A percentile compares a stretch with the other conserved stretches of the same genome.
phyloP scores from a whole-genome alignment of 345 rosid species.

The Diplotaxis tenuifolia region DNA sequence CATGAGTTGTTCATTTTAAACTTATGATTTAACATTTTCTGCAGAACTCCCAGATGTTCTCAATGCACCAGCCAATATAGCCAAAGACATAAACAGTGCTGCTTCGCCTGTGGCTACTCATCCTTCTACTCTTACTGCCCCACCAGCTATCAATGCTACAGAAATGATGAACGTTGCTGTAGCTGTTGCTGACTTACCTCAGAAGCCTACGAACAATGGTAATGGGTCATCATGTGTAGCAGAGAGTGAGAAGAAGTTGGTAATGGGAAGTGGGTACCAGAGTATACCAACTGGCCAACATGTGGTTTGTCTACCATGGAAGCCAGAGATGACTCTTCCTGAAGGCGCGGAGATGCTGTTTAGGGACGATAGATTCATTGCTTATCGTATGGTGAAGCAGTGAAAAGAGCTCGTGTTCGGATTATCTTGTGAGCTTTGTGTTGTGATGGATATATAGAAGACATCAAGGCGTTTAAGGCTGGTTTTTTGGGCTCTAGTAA shows the following conservation, averaged over 20 bases:
- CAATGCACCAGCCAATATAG: background rate
- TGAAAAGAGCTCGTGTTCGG: background rate
- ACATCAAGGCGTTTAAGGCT: background rate
- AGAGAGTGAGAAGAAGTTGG: constrained; percentile 10
- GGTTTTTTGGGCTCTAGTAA: background rate
- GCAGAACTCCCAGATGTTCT: constrained; percentile 20
- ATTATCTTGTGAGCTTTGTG: background rate
- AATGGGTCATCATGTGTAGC: background rate
- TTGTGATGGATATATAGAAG: background rate
- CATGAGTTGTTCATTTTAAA: constrained; percentile 6
- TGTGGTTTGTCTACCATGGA: constrained; percentile 30
- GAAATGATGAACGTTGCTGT: background rate
- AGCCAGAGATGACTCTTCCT: constrained; percentile 25
- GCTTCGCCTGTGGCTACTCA: constrained; percentile 11
- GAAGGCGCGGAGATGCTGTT: constrained; percentile 26
- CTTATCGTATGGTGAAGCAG: constrained; percentile 20
- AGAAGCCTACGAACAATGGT: too few species aligned
- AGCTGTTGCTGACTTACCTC: constrained; percentile 2
- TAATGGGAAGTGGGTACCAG: constrained; percentile 26
- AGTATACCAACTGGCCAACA: constrained; percentile 18
- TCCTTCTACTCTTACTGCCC: background rate
- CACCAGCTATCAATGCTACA: background rate
- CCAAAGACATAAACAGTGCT: background rate
- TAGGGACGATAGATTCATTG: constrained; percentile 33
- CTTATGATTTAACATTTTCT: constrained; percentile 7